These are phyloP conservation scores for Akanthomyces uredinophilus DNA, from an alignment of 2,329 filamentous ascomycete species.

Conservation along the genomic window DNA sequence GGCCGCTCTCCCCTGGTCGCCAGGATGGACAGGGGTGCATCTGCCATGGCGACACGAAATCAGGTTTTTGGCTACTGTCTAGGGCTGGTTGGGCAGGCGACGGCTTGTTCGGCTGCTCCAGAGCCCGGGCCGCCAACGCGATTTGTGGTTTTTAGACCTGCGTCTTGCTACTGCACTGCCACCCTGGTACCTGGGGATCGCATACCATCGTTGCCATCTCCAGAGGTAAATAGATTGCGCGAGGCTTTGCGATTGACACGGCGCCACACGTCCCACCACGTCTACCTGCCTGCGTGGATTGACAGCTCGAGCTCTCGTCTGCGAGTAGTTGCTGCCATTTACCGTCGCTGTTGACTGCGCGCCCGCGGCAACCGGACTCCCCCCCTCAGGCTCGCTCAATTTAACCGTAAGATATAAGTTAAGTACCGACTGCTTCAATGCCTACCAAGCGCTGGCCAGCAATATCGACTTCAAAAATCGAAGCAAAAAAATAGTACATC, in stretches of 20 bases:
- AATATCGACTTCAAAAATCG: too few species aligned
- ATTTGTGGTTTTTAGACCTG: background rate
- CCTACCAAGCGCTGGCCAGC: too few species aligned
- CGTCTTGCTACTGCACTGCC: slow-evolving; percentile 1
- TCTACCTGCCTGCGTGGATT: background rate
- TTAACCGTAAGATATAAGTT: too few species aligned
- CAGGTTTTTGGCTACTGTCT: background rate
- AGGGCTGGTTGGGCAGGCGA: slow-evolving; percentile 8
- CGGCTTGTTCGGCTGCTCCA: background rate
- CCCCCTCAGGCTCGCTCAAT: too few species aligned
- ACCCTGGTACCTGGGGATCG: slow-evolving; percentile 2
- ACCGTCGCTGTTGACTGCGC: too few species aligned
- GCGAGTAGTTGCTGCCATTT: too few species aligned
- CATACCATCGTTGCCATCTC: background rate
- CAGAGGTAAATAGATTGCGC: background rate
- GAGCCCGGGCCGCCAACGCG: background rate
- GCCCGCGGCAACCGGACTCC: too few species aligned
- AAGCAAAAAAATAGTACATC: background rate
- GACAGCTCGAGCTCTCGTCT: background rate
- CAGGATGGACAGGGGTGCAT: slow-evolving; percentile 2
- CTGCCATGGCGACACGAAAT: slow-evolving; percentile 4
- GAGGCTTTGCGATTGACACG: background rate
- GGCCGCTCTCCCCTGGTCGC: background rate
- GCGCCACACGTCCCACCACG: background rate
- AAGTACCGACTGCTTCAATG: too few species aligned